These are phyloP conservation scores for Vaccinium macrocarpon DNA, from an alignment of 148 eudicot species.

Conservation along the genomic window DNA sequence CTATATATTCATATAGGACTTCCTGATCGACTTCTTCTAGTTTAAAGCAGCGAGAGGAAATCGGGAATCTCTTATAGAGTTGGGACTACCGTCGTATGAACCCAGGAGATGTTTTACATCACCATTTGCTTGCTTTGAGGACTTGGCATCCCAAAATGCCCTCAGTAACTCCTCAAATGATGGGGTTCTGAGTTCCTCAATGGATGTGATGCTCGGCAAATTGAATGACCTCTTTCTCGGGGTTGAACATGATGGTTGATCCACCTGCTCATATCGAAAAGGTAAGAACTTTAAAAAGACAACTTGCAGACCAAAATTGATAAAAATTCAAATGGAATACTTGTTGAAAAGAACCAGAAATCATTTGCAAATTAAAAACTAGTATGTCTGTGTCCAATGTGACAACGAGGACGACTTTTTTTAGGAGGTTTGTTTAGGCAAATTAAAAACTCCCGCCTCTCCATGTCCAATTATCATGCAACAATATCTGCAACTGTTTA, in stretches of 20 bases:
- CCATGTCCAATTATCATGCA: too few species aligned
- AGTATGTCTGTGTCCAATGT: not conserved
- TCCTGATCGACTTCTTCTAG: constrained; percentile 24
- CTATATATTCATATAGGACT: constrained; percentile 21
- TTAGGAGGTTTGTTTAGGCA: not conserved
- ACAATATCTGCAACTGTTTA: not conserved
- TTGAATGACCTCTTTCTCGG: constrained; percentile 76
- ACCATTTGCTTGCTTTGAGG: constrained; percentile 76
- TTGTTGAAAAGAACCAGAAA: not conserved
- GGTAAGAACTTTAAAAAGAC: not conserved
- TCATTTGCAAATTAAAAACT: not conserved
- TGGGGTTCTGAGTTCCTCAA: constrained; percentile 92
- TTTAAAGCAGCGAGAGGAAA: constrained; percentile 89
- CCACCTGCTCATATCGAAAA: constrained; percentile 52
- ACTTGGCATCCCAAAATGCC: constrained; percentile 74
- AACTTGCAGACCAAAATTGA: not conserved
- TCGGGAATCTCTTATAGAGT: constrained; percentile 62
- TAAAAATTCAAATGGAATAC: not conserved
- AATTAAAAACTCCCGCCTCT: not conserved
- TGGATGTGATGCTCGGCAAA: constrained; percentile 70
- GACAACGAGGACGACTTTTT: not conserved
- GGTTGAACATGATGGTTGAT: constrained; percentile 93
- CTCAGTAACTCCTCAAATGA: constrained; percentile 77
- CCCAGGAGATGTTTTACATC: constrained; percentile 60
- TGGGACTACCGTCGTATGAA: constrained; percentile 37